Percentiles rank a stretch among this genome's conserved stretches.
phyloP scores from a whole-genome alignment of 1,284 basidiomycete species.

The Sanghuangporus baumii region DNA sequence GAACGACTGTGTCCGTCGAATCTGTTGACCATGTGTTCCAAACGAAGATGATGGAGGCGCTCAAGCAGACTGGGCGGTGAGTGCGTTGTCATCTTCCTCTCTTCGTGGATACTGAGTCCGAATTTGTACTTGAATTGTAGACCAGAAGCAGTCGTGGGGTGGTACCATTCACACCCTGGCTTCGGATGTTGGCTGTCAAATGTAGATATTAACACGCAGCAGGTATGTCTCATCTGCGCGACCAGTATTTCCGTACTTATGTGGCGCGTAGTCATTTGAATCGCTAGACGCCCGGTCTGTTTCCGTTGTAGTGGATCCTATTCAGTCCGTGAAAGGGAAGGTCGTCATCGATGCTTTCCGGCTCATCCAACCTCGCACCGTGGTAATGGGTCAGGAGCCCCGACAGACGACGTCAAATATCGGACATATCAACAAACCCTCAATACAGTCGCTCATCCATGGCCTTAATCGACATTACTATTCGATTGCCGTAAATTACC shows the following conservation, averaged over 20 bases:
- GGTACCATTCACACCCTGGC: slow-evolving; percentile 99
- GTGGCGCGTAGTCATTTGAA: slow-evolving; percentile 80
- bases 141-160: slow-evolving; percentile 98
- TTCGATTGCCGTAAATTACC: slow-evolving; percentile 93
- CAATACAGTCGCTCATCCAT: slow-evolving; percentile 94
- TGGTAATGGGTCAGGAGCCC: slow-evolving; percentile 89
- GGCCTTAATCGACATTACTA: slow-evolving; percentile 96
- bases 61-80: slow-evolving; percentile 97
- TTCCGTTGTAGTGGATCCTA: slow-evolving; percentile 97
- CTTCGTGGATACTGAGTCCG: neutral
- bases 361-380: slow-evolving; percentile 83
- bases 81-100: slow-evolving; percentile 25
- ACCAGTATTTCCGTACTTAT: slow-evolving; percentile 15
- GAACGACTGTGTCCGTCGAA: slow-evolving; percentile 97
- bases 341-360: slow-evolving; percentile 99
- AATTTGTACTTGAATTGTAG: slow-evolving; percentile 36
- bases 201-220: slow-evolving; percentile 99
- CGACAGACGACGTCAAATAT: slow-evolving; percentile 98
- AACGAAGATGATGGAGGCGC: slow-evolving; percentile 97
- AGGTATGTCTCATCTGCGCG: slow-evolving; percentile 45
- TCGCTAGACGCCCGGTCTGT: slow-evolving; percentile 93
- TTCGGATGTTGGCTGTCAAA: slow-evolving; percentile 99
- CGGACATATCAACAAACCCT: slow-evolving; percentile 97
- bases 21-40: slow-evolving; percentile 99
- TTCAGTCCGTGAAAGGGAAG: slow-evolving; percentile 98